Evolutionary conservation across 2,329 filamentous ascomycete species (phyloP).

Genomic region (Penicillium sp.): DNA sequence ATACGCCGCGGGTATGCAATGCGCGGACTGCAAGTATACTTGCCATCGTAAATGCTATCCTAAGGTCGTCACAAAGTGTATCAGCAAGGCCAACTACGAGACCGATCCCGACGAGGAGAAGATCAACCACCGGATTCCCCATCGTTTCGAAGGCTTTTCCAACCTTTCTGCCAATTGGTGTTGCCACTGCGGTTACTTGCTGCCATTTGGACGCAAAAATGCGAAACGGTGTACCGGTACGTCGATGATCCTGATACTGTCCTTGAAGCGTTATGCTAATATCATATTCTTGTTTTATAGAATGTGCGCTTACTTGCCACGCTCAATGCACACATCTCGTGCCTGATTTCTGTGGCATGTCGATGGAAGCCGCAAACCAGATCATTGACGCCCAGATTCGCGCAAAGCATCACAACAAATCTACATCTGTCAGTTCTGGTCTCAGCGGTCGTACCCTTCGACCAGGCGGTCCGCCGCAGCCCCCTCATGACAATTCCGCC

Average conservation of each 20-base stretch:
- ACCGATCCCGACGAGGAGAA: conserved; percentile 99
- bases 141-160: conserved; percentile 94
- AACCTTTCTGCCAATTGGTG: conserved; percentile 99
- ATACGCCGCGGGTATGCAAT: conserved; percentile 98
- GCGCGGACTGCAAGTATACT: conserved; percentile 98
- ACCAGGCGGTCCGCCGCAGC: conserved; percentile 54
- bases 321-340: conserved; percentile 92
- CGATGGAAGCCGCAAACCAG: conserved; percentile 94
- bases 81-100: conserved; percentile 98
- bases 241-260: conserved; percentile 7
- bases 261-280: conserved; percentile 16
- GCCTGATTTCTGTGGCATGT: conserved; percentile 99
- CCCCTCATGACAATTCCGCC: conserved; percentile 45
- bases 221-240: conserved; percentile 87
- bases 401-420: conserved; percentile 73
- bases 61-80: conserved; percentile 98
- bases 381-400: conserved; percentile 86
- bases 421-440: conserved; percentile 56
- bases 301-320: conserved; percentile 92
- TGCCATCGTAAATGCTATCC: conserved; percentile 97
- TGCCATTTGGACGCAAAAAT: conserved; percentile 94
- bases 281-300: conserved; percentile 50
- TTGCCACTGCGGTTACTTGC: conserved; percentile 95
- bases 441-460: conserved; percentile 73
- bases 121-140: conserved; percentile 98